Percentiles rank a stretch among this genome's conserved stretches.
These are phyloP conservation scores for Skeletonema costatum DNA, from an alignment of 108 stramenopile genomes.

Conservation along the genomic window DNA sequence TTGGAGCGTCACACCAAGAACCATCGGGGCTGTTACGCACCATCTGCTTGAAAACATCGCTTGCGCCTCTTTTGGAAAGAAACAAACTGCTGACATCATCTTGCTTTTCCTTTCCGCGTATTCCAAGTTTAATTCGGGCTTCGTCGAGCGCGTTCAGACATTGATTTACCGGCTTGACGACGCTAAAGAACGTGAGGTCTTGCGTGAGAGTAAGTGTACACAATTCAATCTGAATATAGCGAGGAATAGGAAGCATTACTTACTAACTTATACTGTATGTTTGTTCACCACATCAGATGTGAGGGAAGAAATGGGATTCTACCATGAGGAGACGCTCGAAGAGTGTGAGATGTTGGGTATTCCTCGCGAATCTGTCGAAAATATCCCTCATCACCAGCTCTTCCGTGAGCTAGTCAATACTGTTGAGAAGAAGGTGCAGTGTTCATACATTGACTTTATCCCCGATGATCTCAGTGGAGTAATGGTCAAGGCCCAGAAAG, in stretches of 20 bases:
- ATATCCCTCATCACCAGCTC: background rate
- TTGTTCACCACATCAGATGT: background rate
- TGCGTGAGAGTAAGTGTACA: background rate
- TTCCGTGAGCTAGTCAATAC: background rate
- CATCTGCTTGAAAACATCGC: too few species aligned
- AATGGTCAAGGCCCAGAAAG: background rate
- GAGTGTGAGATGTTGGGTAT: background rate
- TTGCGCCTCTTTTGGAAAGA: too few species aligned
- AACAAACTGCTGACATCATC: too few species aligned
- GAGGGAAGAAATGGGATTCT: background rate
- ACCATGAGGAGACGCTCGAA: background rate
- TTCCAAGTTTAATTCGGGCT: too few species aligned
- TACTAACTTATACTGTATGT: too few species aligned
- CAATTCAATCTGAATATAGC: too few species aligned
- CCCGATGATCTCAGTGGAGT: background rate
- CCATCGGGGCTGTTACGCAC: too few species aligned
- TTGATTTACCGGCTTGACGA: background rate
- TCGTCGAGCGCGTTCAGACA: background rate
- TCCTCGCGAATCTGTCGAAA: background rate
- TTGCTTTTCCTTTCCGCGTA: too few species aligned
- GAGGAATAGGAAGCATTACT: too few species aligned
- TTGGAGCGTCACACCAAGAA: too few species aligned
- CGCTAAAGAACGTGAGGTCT: background rate
- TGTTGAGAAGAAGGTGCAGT: background rate
- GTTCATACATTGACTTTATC: background rate